Evolutionary conservation across 306 rosid genomes (phyloP), one percentile per base, ranked within the genome.

Genomic region (Alnus glutinosa): DNA sequence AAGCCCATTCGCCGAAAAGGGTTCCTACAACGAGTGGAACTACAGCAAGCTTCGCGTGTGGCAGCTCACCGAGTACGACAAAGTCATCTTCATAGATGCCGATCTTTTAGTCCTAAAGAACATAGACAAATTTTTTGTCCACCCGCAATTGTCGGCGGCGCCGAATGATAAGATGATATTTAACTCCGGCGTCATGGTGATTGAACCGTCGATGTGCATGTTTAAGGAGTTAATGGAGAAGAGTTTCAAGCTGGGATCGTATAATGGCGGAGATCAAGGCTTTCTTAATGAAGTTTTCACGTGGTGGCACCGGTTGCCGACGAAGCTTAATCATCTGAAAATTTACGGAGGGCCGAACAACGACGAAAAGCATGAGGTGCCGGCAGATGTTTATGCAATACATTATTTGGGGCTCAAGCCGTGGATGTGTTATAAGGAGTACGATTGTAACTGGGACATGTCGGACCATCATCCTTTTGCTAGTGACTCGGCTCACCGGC

Each of bases 231-330:
- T 95, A 75, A 87, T 88, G 94, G 4, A 15, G 28, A 82, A 80
- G 36, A 63, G 80, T 19, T 81, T 79, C 4, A 58, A 76, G 37
- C 66, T 91, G 52, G 51, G 62, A 49, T 71, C 99, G 0, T 88
- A 95, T 57, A 95, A 93, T 37, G 95, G 92, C 0, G 99, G 96
- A 8, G 99, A 95, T 58, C 99, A 95, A 73, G 97, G 99, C 2
- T 93, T 91, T 50, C 78, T 95, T 3, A 95, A 95, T 9, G 92
- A 95, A 51, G 66, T 86, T 1, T 92, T 95, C 69, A 77, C 91
- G 0, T 93, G 99, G 99, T 95, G 99, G 98, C 99, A 93, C 30
- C 76, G 93, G n/a, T 57, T 93, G 63, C 90, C 99, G 9, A 12
- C 58, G 7, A 85, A 71, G 68, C 42, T 89, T 1, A 95, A 91